Base-by-base conservation (phyloP, 768 basidiomycete genomes). In the Naematelia aurantialba region DNA sequence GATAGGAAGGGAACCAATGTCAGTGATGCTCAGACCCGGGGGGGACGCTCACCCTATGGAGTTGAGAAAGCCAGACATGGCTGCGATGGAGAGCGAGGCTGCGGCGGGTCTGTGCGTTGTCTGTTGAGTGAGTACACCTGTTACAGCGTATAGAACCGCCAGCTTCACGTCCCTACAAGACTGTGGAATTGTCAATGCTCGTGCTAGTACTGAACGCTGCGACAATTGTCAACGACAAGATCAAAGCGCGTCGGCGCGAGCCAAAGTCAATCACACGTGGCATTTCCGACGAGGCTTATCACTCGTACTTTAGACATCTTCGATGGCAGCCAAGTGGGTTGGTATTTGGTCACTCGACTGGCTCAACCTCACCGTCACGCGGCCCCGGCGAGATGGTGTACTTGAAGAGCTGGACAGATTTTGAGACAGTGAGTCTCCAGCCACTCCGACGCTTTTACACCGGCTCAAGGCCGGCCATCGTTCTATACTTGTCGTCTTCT, bases 351-450 rank as follows among this genome's bases (percentile, higher is more conserved):
- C 8, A 39, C 34, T 17, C 34, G 17, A 8, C 17, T 17, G 17
- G 34, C 34, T 39, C 34, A 39, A 39, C 8, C 17, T 8, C 8
- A 39, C 17, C 34, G 8, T 39, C 17, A 39, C 17, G 17, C 8
- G 34, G 34, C 17, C 34, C 8, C 34, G 17, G 34, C 17, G 34
- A 39, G 11, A 78, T 77, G 76, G 74, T 75, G 19, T 75, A 75
- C 59, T 62, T 77, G 34, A 70, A 73, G 58, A 71, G 61, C 17
- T 78, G 77, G 77, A 71, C 72, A n/a, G 70, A 75, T 22, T 78
- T 72, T 53, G 76, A 78, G 55, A 65, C 65, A 46, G 76, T 76
- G 31, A 58, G 67, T 64, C 51, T n/a, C n/a, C n/a, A n/a, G n/a
- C n/a, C n/a, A n/a, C n/a, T n/a, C n/a, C n/a, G n/a, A n/a, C n/a